Conservation (phyloP, 2,329 filamentous ascomycete genomes). For the Cercospora sp. region DNA sequence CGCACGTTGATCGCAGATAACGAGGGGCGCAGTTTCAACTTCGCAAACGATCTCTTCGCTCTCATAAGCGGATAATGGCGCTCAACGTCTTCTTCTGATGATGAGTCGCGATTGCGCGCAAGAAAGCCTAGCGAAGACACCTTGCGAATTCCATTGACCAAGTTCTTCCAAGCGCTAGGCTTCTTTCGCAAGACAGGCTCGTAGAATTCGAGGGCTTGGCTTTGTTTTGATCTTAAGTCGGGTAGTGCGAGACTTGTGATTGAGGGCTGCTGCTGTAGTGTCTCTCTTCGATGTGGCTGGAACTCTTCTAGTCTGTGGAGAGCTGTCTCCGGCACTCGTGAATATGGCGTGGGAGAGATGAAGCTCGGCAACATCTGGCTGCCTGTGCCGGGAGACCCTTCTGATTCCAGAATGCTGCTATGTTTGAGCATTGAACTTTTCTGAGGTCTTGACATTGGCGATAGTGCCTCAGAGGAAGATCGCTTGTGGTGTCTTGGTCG, state of each 20-base stretch:
- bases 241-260: background rate
- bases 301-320: background rate
- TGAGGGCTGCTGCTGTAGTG: background rate
- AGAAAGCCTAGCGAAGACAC: slow-evolving; percentile 10
- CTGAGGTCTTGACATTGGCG: slow-evolving; percentile 19
- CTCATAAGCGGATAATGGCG: background rate
- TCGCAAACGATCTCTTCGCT: slow-evolving; percentile 15
- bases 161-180: slow-evolving; percentile 14
- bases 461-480: slow-evolving; percentile 29
- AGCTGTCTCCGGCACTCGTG: background rate
- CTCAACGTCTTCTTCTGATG: background rate
- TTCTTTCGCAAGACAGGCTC: slow-evolving; percentile 16
- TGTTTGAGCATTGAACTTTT: background rate
- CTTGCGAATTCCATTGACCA: slow-evolving; percentile 19
- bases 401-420: background rate
- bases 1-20: slow-evolving; percentile 18
- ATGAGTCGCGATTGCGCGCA: background rate
- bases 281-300: background rate
- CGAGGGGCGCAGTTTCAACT: slow-evolving; percentile 8
- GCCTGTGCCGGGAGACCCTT: background rate
- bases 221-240: background rate
- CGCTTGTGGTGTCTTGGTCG: slow-evolving; percentile 15
- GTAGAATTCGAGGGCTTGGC: background rate
- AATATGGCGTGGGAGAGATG: background rate
- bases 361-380: background rate